Base-by-base conservation (phyloP, 345 rosid genomes). In the Linum usitatissimum region DNA sequence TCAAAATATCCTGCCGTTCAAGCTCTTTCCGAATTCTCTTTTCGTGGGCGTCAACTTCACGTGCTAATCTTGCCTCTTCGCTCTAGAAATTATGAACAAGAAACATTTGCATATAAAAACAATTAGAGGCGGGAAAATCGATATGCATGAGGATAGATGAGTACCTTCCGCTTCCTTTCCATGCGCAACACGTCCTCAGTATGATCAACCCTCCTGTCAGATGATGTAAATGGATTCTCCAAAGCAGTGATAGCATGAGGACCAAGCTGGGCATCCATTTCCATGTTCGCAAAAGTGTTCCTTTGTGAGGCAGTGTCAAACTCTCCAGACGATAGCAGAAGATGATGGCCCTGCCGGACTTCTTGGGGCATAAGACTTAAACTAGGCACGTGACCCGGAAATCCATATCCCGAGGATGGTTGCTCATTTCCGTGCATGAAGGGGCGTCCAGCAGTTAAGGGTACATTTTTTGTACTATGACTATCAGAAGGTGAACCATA, bases 41-140 rank as follows among this genome's bases (percentile, higher is more conserved):
- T 77, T 86, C 96, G 63, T 91, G 84, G n/a, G 86, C 91, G 71
- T 91, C 96, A 55, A 82, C 80, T 78, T 91, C 98, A 9, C 87
- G 83, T 34, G 87, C 76, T 64, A 91, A 82, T 76, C 90, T 91
- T 61, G 90, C 90, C 76, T 88, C 96, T 61, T 91, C 96, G 68
- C 73, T 78, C 96, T 91, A 77, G 65, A 79, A 66, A 19, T 66
- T 12, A 34, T 20, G 72, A 31, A 28, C 21, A 55, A 49, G 19
- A 48, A 34, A 36, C 55, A 70, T 9, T 4, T 12, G 61, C 66
- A 53, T n/a, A n/a, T 70, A 15, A 60, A 23, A 58, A 38, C 45
- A 19, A 28, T 63, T 18, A 18, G 38, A 13, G 21, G 45, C 39
- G 18, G 20, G 42, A 18, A 30, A 8, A 6, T 53, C 49, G 48